Evolutionary conservation across 1,139 yeast genomes (phyloP).

Genomic region (Eremothecium sinecaudum): DNA sequence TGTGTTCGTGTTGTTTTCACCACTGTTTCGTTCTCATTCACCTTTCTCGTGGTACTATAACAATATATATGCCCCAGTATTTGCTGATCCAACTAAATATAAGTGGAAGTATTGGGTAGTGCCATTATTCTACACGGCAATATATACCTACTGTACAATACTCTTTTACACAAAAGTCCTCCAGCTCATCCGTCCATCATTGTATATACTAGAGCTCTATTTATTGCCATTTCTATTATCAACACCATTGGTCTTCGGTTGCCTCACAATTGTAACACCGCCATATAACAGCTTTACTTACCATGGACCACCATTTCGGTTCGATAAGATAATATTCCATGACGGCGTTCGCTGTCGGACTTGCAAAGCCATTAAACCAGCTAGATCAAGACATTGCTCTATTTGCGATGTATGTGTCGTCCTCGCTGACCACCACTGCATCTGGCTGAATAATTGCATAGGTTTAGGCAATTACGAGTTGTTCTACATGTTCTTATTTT

Average conservation of each 20-base stretch:
- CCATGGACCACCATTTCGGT: conserved; percentile 11
- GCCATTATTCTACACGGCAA: conserved; percentile 21
- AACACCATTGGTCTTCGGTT: conserved; percentile 15
- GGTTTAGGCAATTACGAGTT: conserved; percentile 68
- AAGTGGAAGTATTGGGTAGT: conserved; percentile 25
- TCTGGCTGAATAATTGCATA: conserved; percentile 90
- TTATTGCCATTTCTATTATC: conserved; percentile 19
- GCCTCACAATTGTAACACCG: conserved; percentile 12
- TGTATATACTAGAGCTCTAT: conserved; percentile 15
- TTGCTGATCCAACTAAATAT: conserved; percentile 19
- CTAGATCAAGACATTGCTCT: conserved; percentile 84
- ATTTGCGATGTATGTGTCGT: conserved; percentile 60
- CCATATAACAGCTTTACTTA: neutral
- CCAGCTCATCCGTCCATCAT: conserved; percentile 10
- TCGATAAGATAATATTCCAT: conserved; percentile 54
- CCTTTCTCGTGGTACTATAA: conserved; percentile 22
- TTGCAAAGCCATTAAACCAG: conserved; percentile 64
- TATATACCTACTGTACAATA: conserved; percentile 19
- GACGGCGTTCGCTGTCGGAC: conserved; percentile 37
- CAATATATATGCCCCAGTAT: conserved; percentile 20
- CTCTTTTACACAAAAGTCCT: conserved; percentile 15
- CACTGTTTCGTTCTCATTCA: conserved; percentile 15
- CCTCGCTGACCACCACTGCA: conserved; percentile 81
- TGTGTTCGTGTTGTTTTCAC: conserved; percentile 22
- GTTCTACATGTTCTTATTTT: conserved; percentile 53